A percentile compares a stretch with the other conserved stretches of the same genome.
Conservation (phyloP, 257 asterid species). For the Gardenia jasminoides region DNA sequence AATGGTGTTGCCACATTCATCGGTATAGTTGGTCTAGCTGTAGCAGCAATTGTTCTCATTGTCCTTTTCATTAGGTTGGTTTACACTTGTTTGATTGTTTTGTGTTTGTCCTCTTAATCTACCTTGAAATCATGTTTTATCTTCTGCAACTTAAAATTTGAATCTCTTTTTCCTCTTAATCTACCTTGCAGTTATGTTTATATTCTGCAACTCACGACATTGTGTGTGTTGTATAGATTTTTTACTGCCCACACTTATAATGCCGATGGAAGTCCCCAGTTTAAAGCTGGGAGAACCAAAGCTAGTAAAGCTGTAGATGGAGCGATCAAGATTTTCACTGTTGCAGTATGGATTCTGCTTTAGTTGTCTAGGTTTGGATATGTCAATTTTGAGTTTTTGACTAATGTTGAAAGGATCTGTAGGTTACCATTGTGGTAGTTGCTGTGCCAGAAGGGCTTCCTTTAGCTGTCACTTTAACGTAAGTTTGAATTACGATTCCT, state of each 20-base stretch:
- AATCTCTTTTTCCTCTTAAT: no score
- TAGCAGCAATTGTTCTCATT: conserved; percentile 65
- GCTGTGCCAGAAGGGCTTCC: conserved; percentile 99
- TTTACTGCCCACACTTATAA: conserved; percentile 76
- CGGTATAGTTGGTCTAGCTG: conserved; percentile 81
- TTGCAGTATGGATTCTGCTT: conserved; percentile 65
- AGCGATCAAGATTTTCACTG: conserved; percentile 76
- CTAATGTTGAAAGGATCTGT: conserved; percentile 9
- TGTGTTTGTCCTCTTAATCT: conserved; percentile 18
- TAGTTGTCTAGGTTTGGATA: background rate
- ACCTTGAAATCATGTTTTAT: background rate
- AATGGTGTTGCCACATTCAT: conserved; percentile 96
- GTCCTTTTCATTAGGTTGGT: conserved; percentile 72
- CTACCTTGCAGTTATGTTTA: background rate
- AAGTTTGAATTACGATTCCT: conserved; percentile 29
- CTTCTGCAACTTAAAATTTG: background rate
- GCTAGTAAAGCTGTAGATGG: conserved; percentile 73
- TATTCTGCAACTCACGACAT: conserved; percentile 6
- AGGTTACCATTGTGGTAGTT: conserved; percentile 96
- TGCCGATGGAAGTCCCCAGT: conserved; percentile 55
- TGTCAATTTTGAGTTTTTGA: conserved; percentile 3
- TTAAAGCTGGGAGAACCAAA: conserved; percentile 60
- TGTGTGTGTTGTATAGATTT: conserved; percentile 45
- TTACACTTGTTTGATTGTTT: conserved; percentile 6
- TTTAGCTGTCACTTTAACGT: conserved; percentile 96